phyloP scores from a whole-genome alignment of 177 flowering plant genomes.

The Telopea speciosissima region DNA sequence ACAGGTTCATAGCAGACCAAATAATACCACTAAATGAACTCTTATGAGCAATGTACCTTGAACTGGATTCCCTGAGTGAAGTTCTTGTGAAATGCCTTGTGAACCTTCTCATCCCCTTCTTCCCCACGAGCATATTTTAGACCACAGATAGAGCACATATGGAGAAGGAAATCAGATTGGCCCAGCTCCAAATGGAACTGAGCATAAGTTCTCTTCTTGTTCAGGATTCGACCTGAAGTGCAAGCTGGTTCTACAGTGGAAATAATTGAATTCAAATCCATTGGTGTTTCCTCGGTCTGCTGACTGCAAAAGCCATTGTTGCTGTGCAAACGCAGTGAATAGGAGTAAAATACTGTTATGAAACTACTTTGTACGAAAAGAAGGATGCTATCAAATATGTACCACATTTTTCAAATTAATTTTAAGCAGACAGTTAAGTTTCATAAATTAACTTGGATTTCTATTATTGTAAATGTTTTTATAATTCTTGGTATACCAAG shows the following conservation, averaged over 20 bases:
- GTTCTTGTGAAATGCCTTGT: constrained; percentile 60
- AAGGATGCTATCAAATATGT: too few relatives aligned
- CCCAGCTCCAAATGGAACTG: constrained; percentile 82
- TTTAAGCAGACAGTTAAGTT: too few relatives aligned
- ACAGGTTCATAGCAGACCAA: neutral
- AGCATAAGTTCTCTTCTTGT: constrained; percentile 82
- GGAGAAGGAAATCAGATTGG: constrained; percentile 85
- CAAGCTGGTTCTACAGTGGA: constrained; percentile 14
- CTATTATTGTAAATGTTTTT: too few relatives aligned
- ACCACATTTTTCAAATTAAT: too few relatives aligned
- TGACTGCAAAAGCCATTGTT: neutral
- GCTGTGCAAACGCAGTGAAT: constrained; percentile 1
- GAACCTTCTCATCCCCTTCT: constrained; percentile 66
- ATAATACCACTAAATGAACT: neutral
- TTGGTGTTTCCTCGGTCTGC: constrained; percentile 1
- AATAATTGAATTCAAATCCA: constrained; percentile 8
- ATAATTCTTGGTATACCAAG: too few relatives aligned
- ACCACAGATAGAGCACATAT: constrained; percentile 56
- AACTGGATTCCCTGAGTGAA: constrained; percentile 63
- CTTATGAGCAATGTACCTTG: constrained; percentile 55
- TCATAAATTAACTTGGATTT: too few relatives aligned
- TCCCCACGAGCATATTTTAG: constrained; percentile 66
- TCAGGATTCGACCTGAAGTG: constrained; percentile 22
- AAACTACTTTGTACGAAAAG: neutral
- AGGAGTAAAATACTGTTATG: neutral